Evolutionary conservation across 139 green algal genomes (phyloP), one percentile per base, ranked within the genome.

Genomic region (Chlorella ohadii): DNA sequence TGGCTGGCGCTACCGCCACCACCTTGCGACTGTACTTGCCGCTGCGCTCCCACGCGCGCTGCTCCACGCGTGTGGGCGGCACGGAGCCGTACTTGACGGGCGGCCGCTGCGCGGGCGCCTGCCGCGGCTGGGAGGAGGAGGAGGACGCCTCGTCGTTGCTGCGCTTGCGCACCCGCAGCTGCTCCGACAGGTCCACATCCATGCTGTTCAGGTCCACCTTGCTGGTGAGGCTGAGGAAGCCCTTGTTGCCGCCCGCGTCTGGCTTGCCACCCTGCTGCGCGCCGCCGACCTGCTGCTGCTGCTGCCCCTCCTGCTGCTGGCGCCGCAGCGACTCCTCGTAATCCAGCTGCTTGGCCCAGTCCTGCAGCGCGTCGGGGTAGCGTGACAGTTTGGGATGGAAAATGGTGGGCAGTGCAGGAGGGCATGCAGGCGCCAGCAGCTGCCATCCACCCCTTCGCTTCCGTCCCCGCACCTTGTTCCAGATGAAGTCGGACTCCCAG

Each of bases 401-500:
- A 51, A 51, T 5, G 22, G 57, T 23, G 13, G 64, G 25, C n/a
- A n/a, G 22, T 5, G 64, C 64, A 36, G 4, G 6, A 5, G n/a
- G 6, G 44, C 44, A 51, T 6, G 44, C 44, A 51, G 9, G 44
- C 44, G 44, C 7, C 44, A 51, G 44, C 44, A 51, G n/a, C n/a
- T n/a, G n/a, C n/a, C n/a, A n/a, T n/a, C n/a, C n/a, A n/a, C n/a
- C n/a, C n/a, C n/a, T n/a, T n/a, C n/a, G n/a, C n/a, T n/a, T n/a
- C n/a, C n/a, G n/a, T n/a, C 51, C 63, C 23, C 68, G 11, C 33
- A 72, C 76, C 76, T 82, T 82, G 76, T 98, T 95, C 95, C 95
- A 98, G 16, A 98, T 94, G 82, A 98, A 97, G 71, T 97, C 94
- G 0, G 89, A 86, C 67, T 94, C 87, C 47, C 84, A 98, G n/a